Conservation (phyloP, 805 yeast genomes). For the Metschnikowia chrysomelidarum region DNA sequence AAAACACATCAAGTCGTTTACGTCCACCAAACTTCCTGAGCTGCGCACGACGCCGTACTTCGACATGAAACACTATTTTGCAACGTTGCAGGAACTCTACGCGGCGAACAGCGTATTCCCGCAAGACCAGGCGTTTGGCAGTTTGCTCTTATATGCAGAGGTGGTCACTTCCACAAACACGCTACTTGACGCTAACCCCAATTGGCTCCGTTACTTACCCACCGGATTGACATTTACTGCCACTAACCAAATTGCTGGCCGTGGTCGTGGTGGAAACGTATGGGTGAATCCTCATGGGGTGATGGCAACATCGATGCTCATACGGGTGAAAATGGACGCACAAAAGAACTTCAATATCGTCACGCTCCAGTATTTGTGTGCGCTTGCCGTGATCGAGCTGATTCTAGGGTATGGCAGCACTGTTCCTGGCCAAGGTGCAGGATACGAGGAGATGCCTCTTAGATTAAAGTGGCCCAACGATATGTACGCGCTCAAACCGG, state of each 20-base stretch:
- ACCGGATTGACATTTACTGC: conserved; percentile 71
- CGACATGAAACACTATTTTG: conserved; percentile 56
- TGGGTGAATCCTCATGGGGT: conserved; percentile 97
- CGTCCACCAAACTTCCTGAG: conserved; percentile 47
- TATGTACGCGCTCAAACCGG: conserved; percentile 71
- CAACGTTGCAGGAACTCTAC: conserved; percentile 36
- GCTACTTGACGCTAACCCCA: conserved; percentile 69
- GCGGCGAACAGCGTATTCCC: conserved; percentile 21
- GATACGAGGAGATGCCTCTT: conserved; percentile 74
- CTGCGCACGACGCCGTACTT: conserved; percentile 67
- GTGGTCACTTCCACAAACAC: conserved; percentile 87
- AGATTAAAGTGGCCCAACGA: conserved; percentile 97
- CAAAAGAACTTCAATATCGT: conserved; percentile 57
- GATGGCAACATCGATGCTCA: conserved; percentile 71
- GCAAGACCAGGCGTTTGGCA: conserved; percentile 49
- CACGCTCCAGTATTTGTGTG: conserved; percentile 80
- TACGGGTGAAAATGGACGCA: conserved; percentile 52
- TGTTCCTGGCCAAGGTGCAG: conserved; percentile 40
- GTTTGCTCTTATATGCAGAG: conserved; percentile 72
- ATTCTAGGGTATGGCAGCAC: conserved; percentile 53
- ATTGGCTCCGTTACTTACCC: conserved; percentile 58
- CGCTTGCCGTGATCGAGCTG: conserved; percentile 81
- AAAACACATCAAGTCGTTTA: conserved; percentile 53
- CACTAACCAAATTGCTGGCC: conserved; percentile 82
- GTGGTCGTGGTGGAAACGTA: conserved; percentile 91